Percentiles rank a stretch among this genome's conserved stretches.
Evolutionary conservation across 1,284 basidiomycete species (phyloP).

Genomic region (Amylostereum chailletii): DNA sequence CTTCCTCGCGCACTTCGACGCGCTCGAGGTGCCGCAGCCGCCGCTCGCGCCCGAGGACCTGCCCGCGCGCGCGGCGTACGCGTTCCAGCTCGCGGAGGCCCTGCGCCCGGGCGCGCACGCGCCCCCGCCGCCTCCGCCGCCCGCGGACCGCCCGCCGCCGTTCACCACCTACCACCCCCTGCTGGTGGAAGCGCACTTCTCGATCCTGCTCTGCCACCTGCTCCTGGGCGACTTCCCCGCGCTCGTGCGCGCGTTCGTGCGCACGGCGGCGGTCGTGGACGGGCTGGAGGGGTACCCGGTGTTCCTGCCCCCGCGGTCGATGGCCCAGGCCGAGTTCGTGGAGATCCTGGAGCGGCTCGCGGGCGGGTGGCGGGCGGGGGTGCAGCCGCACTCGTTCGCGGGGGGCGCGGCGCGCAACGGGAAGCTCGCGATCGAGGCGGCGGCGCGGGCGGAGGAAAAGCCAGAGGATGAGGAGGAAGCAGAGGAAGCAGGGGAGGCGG

Average conservation of each 20-base stretch:
- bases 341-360: constrained; percentile 73
- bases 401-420: constrained; percentile 15
- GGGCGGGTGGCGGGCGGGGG: constrained; percentile 55
- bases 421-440: constrained; percentile 36
- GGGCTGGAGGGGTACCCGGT: constrained; percentile 78
- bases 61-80: constrained; percentile 48
- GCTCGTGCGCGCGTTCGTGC: constrained; percentile 52
- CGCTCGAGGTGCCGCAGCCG: constrained; percentile 36
- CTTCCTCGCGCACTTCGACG: constrained; percentile 74
- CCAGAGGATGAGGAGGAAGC: too few species aligned
- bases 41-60: constrained; percentile 33
- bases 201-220: constrained; percentile 58
- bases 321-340: constrained; percentile 79
- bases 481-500: too few species aligned
- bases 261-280: constrained; percentile 58
- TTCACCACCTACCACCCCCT: constrained; percentile 83
- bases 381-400: constrained; percentile 43
- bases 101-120: constrained; percentile 51
- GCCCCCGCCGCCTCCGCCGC: constrained; percentile 22
- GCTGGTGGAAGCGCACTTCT: constrained; percentile 76
- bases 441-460: neutral
- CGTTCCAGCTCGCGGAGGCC: constrained; percentile 58
- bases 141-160: constrained; percentile 30
- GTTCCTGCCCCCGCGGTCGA: constrained; percentile 73
- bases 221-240: constrained; percentile 64